Base-by-base conservation (phyloP, 2,329 filamentous ascomycete species). In the Curvularia sp. region DNA sequence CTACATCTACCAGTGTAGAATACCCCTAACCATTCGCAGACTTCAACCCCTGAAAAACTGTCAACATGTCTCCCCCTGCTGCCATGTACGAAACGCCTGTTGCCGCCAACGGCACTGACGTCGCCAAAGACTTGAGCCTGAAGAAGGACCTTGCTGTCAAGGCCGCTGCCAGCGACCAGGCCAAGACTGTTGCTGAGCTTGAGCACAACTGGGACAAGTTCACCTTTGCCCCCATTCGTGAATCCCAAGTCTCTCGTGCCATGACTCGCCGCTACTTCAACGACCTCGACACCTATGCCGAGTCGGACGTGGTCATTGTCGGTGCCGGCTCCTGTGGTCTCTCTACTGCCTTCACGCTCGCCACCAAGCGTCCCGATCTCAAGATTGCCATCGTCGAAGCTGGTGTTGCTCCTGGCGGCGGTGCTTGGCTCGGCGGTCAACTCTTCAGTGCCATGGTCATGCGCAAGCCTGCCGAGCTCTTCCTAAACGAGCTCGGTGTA, bases 391-490 rank as follows among this genome's bases (percentile, higher is more conserved):
- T 97, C 74, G 85, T 97, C 69, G 93, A 97, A 81, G 91, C 93
- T 42, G 89, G 89, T 48, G 93, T 97, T 46, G 89, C 91, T 51
- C 93, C 93, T 52, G 81, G 86, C 79, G 93, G 93, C 64, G 93
- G 93, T 71, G 93, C 92, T 61, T 97, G 93, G 93, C 87, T 97
- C 46, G 93, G 93, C 57, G 93, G 93, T 18, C 93, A 97, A 82
- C 90, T 97, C 57, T 97, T 97, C 86, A 91, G 88, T 61, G 93
- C 93, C 74, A 97, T 97, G 93, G 86, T 97, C 49, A 93, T 97
- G 89, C 90, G 93, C 71, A 96, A 95, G 83, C 92, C 93, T 12
- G 93, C 93, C 53, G 90, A 97, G 74, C 86, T 85, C 55, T 97
- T 97, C 82, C 82, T 97, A 58, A 83, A 85, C 42, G 92, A 96